phyloP scores from a whole-genome alignment of 192 early-diverging fungal species.

The Linnemannia hyalina region DNA sequence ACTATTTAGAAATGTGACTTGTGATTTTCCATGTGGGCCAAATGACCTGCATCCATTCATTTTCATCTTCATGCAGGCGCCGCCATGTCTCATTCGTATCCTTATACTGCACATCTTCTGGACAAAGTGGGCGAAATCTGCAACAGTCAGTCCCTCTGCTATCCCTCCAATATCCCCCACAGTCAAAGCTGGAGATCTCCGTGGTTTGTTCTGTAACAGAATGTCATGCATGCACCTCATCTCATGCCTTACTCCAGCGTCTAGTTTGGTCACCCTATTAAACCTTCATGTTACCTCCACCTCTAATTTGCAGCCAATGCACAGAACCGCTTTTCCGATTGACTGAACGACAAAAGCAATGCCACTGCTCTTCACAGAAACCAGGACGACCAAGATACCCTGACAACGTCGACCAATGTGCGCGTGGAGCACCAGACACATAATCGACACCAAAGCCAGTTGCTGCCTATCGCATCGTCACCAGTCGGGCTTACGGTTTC shows the following conservation, averaged over 20 bases:
- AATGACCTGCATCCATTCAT: not conserved
- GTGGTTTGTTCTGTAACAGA: not conserved
- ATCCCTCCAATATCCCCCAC: not conserved
- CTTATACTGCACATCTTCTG: too few relatives aligned
- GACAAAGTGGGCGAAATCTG: too few relatives aligned
- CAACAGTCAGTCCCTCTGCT: not conserved
- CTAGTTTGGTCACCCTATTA: not conserved
- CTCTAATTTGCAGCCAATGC: not conserved
- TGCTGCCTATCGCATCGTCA: not conserved
- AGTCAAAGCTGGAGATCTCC: not conserved
- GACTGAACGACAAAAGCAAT: not conserved
- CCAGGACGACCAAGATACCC: not conserved
- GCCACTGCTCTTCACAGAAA: not conserved
- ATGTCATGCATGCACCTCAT: not conserved
- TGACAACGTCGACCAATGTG: not conserved
- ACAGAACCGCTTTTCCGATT: not conserved
- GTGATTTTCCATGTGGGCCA: too few relatives aligned
- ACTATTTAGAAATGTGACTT: too few relatives aligned
- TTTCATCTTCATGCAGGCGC: not conserved
- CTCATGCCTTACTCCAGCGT: not conserved
- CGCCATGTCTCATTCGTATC: too few relatives aligned
- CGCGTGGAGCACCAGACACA: not conserved
- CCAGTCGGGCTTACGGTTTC: not conserved
- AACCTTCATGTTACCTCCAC: not conserved
- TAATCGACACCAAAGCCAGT: not conserved